Percentiles rank a stretch among this genome's conserved stretches.
Conservation (phyloP, 192 early-diverging fungal genomes). For the Backusella macrospora region DNA sequence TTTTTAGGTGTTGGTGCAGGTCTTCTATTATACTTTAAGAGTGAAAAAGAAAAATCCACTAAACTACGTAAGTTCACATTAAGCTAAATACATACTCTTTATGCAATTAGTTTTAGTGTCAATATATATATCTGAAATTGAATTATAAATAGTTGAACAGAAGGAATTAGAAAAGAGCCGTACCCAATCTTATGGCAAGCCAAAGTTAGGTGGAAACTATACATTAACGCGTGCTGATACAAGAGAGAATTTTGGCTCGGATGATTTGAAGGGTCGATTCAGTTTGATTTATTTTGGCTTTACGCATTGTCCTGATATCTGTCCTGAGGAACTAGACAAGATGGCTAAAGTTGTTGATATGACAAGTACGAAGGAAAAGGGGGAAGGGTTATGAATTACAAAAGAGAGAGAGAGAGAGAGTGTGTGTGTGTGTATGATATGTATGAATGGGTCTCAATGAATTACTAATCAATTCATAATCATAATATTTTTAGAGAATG, state of each 20-base stretch:
- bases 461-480: not conserved
- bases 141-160: slow-evolving; percentile 20
- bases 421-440: too few relatives aligned
- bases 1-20: slow-evolving; percentile 63
- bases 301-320: slow-evolving; percentile 98
- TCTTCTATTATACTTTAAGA: slow-evolving; percentile 65
- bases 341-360: slow-evolving; percentile 86
- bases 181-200: slow-evolving; percentile 70
- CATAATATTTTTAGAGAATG: slow-evolving; percentile 2
- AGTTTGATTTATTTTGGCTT: slow-evolving; percentile 98
- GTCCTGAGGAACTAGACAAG: slow-evolving; percentile 97
- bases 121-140: too few relatives aligned
- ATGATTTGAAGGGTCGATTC: slow-evolving; percentile 82
- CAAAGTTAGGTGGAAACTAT: slow-evolving; percentile 91
- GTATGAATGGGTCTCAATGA: too few relatives aligned
- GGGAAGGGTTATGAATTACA: not conserved
- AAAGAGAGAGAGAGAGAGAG: not conserved
- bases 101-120: too few relatives aligned
- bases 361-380: slow-evolving; percentile 55
- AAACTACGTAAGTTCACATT: slow-evolving; percentile 41
- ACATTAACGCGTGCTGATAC: slow-evolving; percentile 75
- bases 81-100: too few relatives aligned
- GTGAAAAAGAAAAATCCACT: slow-evolving; percentile 60
- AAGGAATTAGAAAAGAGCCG: slow-evolving; percentile 40
- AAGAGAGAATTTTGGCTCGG: slow-evolving; percentile 71